Base-by-base conservation (phyloP, 768 basidiomycete genomes). In the Podaxis pistillaris region DNA sequence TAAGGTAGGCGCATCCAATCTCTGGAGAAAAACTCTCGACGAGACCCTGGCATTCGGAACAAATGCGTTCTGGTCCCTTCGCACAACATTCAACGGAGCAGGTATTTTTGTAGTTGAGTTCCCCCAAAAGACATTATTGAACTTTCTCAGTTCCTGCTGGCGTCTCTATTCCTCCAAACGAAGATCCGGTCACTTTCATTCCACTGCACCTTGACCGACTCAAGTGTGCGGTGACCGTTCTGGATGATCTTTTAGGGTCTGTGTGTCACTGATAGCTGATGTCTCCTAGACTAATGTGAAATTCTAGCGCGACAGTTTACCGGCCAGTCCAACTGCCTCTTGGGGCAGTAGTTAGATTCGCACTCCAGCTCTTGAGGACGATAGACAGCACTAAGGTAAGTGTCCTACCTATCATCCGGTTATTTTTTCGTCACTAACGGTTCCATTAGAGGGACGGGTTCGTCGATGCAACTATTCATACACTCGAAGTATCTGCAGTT, bases 1-100 rank as follows among this genome's bases (percentile, higher is more conserved):
- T 7, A 94, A 93, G 73, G 86, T 91, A 8, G 90, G 88, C 26
- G 86, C 87, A 15, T 79, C 85, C 11, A 83, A 78, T 56, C 67
- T 89, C 4, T 94, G 93, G 93, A 81, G 87, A 65, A 91, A 89
- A 67, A 86, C 85, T 15, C 63, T 93, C 26, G 90, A 93, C 54
- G 88, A 88, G 30, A 86, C 87, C 1, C 63, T 94, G 54, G 76
- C 75, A 0, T 86, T 88, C 68, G 86, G 83, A n/a, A 88, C 85
- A 85, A 79, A 76, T 62, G 82, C 89, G 2, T 84, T 91, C 69
- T 64, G 75, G 28, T 72, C 78, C 5, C 63, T 94, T 54, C 78
- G 89, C 62, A 83, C 85, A 12, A 88, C 90, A 13, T 91, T 85
- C 67, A 75, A 75, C 17, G 68, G 70, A 60, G 73, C 80, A 64